Evolutionary conservation across 1,284 basidiomycete species (phyloP).

Genomic region (Schizophyllum amplum): DNA sequence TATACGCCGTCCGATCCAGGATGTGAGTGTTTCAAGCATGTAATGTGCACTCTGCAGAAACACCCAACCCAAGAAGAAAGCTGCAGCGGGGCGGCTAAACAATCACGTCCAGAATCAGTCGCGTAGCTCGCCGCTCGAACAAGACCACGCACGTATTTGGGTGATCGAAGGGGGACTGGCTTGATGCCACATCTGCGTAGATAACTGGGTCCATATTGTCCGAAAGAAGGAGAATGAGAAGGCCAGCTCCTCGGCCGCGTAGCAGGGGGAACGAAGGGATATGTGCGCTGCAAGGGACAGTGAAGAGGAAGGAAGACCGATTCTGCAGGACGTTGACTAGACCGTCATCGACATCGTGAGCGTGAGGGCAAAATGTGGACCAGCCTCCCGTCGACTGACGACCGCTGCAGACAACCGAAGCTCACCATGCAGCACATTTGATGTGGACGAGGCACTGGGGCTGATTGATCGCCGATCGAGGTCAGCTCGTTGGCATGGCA

Average conservation of each 20-base stretch:
- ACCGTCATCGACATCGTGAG: neutral
- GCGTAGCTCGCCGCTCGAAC: conserved; percentile 6
- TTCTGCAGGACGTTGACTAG: neutral
- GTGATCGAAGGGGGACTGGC: neutral
- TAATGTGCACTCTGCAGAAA: conserved; percentile 36
- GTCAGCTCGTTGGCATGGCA: neutral
- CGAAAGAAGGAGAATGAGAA: neutral
- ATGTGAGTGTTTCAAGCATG: conserved; percentile 13
- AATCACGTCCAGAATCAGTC: neutral
- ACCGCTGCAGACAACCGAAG: neutral
- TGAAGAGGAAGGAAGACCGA: neutral
- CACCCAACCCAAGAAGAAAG: conserved; percentile 44
- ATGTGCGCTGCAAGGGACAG: neutral
- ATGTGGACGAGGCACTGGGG: too few relatives aligned
- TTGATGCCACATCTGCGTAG: neutral
- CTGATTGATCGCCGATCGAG: neutral
- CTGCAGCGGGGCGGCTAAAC: conserved; percentile 30
- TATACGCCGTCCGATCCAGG: neutral
- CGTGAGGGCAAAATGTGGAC: neutral
- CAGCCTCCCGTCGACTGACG: neutral
- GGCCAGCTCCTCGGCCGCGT: neutral
- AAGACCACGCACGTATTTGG: neutral
- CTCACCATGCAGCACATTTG: neutral
- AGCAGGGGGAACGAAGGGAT: neutral
- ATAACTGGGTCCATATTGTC: neutral